Base-by-base conservation (phyloP, 2,329 filamentous ascomycete genomes). In the Dactylonectria estremocensis region DNA sequence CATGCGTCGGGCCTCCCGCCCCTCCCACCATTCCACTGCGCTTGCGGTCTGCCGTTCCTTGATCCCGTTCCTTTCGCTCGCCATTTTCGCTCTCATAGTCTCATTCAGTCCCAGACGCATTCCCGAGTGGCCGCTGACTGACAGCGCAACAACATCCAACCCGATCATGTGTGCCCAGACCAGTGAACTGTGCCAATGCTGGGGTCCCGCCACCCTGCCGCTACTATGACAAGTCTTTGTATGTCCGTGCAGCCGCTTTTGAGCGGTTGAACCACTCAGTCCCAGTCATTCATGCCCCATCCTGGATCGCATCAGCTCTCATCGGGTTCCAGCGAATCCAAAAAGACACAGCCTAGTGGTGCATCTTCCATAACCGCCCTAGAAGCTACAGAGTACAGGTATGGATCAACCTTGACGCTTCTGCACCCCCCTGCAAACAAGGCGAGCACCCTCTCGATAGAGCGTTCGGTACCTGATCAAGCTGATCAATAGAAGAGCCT, bases 21-120 rank as follows among this genome's bases (percentile, higher is more conserved):
- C 64, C 64, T 66, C 64, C 64, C 64, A 66, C 64, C 64, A 61
- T 66, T 14, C 28, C 64, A 55, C n/a, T 35, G 24, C 58, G 45
- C 57, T 35, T 35, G 43, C 40, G 13, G 14, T 43, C 40, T 14
- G 20, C 54, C 11, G 46, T n/a, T 49, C 20, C 24, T 28, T 7
- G 24, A 28, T 20, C 11, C 46, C 48, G 35, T 18, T 54, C 46
- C 18, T 24, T 33, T 35, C 40, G 35, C 52, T 37, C 35, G 52
- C 43, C 24, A 28, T 28, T 28, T 28, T 28, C 24, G 7, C 24
- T 28, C 24, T 28, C 24, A 28, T 28, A 28, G 24, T 28, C 24
- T 28, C 7, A 28, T 28, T 28, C 45, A 48, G n/a, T 50, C 48
- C 62, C 56, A 31, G 49, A 28, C 57, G n/a, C 40, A 55, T 59